Percentiles rank a stretch among this genome's conserved stretches.
These are phyloP conservation scores for Chlamydomonas eustigma DNA, from an alignment of 139 green algal species.

Conservation along the genomic window DNA sequence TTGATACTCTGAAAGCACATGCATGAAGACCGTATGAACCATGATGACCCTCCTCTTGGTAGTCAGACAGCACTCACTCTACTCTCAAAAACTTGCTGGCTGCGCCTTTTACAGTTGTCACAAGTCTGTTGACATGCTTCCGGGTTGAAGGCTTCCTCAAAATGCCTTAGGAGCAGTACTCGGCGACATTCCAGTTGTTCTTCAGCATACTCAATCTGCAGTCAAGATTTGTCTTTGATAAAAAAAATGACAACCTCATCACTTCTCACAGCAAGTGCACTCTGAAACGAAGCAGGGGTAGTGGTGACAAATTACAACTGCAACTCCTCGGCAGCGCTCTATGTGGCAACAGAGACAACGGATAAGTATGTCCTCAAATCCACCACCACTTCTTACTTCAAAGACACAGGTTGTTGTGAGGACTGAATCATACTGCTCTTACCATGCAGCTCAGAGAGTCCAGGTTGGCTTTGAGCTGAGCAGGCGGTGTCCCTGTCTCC, in stretches of 20 bases:
- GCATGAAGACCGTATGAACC: background rate
- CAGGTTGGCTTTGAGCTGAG: conserved; percentile 62
- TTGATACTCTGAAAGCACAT: background rate
- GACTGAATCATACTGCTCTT: too few species aligned
- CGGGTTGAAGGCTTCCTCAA: conserved; percentile 71
- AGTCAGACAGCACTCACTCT: conserved; percentile 5
- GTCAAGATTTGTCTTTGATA: too few species aligned
- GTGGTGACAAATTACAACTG: too few species aligned
- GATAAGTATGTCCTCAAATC: too few species aligned
- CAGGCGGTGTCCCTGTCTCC: conserved; percentile 49
- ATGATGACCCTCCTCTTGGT: background rate
- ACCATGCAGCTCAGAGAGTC: conserved; percentile 82
- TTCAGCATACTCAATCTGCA: conserved; percentile 81
- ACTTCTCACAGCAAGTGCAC: too few species aligned
- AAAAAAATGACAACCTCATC: too few species aligned
- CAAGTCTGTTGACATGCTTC: conserved; percentile 64
- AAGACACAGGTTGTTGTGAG: too few species aligned
- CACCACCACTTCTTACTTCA: too few species aligned
- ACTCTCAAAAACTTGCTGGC: conserved; percentile 15
- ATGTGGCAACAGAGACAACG: too few species aligned
- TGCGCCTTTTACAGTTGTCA: conserved; percentile 61
- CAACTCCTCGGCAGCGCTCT: too few species aligned
- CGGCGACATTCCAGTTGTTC: conserved; percentile 73
- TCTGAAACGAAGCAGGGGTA: too few species aligned
- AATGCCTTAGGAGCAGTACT: conserved; percentile 77